A percentile compares a stretch with the other conserved stretches of the same genome.
These are phyloP conservation scores for Nigrospora sphaerica DNA, from an alignment of 2,329 filamentous ascomycete genomes.

Conservation along the genomic window DNA sequence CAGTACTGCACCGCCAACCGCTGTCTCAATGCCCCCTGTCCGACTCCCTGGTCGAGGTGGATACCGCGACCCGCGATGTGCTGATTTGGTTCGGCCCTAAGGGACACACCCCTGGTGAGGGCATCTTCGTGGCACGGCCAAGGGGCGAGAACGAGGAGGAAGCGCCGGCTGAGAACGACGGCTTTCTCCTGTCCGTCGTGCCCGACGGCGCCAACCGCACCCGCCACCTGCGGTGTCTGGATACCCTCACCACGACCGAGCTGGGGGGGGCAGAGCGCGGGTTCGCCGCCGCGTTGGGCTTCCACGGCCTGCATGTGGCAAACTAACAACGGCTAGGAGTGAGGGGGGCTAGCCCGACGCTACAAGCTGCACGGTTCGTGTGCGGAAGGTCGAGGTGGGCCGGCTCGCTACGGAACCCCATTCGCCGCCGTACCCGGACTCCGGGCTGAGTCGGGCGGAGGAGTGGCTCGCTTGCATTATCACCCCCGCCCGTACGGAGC, in stretches of 20 bases:
- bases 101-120: neutral
- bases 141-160: neutral
- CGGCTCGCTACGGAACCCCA: too few species aligned
- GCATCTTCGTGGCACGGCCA: neutral
- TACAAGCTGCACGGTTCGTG: too few species aligned
- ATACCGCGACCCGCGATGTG: neutral
- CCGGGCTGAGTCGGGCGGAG: too few species aligned
- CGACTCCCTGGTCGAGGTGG: neutral
- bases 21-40: neutral
- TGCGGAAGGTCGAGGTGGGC: too few species aligned
- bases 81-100: neutral
- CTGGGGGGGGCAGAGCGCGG: slow-evolving; percentile 55
- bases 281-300: slow-evolving; percentile 54
- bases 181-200: slow-evolving; percentile 39
- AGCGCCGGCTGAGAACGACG: slow-evolving; percentile 7
- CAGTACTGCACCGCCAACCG: neutral
- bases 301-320: slow-evolving; percentile 50
- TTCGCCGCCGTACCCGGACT: too few species aligned
- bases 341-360: neutral
- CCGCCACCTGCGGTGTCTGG: slow-evolving; percentile 61
- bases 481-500: too few species aligned
- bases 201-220: slow-evolving; percentile 50
- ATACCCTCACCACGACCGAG: slow-evolving; percentile 57
- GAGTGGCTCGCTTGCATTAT: too few species aligned
- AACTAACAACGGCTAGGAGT: neutral